Conservation (phyloP, 192 early-diverging fungal genomes). For the Coemansia sp. region DNA sequence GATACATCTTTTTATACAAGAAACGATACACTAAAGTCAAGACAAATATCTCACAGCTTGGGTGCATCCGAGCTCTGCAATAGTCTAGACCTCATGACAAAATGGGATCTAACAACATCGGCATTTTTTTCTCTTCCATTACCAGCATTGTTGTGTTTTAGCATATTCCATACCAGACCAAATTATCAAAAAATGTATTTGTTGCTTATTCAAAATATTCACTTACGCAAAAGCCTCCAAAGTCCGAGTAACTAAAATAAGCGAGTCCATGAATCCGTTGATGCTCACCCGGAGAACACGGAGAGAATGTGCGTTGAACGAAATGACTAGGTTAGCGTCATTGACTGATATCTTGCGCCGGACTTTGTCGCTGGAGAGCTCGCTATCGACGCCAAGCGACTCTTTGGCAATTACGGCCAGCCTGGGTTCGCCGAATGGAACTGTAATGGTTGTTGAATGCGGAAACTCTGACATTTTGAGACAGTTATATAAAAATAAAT, state of each 20-base stretch:
- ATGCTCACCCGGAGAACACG: constrained; percentile 42
- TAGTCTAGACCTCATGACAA: no score
- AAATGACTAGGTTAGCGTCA: constrained; percentile 12
- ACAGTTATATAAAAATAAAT: neutral
- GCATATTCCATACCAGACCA: no score
- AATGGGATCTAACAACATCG: no score
- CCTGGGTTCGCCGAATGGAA: constrained; percentile 23
- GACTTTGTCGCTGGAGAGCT: constrained; percentile 32
- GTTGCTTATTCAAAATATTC: neutral
- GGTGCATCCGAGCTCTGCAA: no score
- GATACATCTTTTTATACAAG: no score
- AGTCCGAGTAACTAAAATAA: constrained; percentile 42
- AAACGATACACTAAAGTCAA: no score
- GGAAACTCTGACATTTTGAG: constrained; percentile 18
- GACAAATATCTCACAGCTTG: no score
- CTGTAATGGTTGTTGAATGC: constrained; percentile 18
- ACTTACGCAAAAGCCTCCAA: constrained; percentile 29
- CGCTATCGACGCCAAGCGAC: constrained; percentile 32
- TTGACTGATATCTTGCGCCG: constrained; percentile 4
- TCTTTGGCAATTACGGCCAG: constrained; percentile 29
- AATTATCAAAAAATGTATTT: neutral
- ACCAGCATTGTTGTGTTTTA: no score
- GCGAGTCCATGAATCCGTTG: constrained; percentile 50
- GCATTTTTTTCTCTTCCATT: no score
- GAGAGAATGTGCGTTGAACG: constrained; percentile 17